Evolutionary conservation across 2,329 filamentous ascomycete species (phyloP), one percentile per base, ranked within the genome.

Genomic region (Parastagonospora nodorum): DNA sequence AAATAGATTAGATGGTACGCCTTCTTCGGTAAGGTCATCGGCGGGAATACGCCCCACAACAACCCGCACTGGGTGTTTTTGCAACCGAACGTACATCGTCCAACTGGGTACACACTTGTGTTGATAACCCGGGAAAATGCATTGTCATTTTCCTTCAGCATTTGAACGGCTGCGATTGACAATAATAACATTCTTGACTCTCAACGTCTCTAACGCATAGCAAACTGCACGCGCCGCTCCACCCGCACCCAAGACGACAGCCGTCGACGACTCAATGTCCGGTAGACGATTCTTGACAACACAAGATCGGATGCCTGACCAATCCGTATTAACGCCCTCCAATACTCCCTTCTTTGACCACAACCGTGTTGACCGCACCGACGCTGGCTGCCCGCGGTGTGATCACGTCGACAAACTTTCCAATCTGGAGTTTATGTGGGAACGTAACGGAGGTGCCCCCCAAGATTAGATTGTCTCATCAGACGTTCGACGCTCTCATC

Each of bases 271-370:
- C 5, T 31, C 16, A 2, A 40, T 14, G 15, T 31, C 24, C 7
- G 11, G 12, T 6, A 24, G 11, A 2, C 14, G 7, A 30, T 19
- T 44, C n/a, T 33, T 19, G 8, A 42, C 41, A 15, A 49, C 32
- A n/a, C 46, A 49, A 4, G 33, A 36, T 10, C 28, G 39, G 12
- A 49, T 43, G 11, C 46, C 46, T 7, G 31, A 30, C 46, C 46
- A 49, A 27, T 49, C 46, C 27, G 46, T 49, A 32, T 49, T 49
- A 16, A 44, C 46, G 10, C 46, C 46, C 33, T 36, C 33, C 33
- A 36, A 36, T 5, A 14, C 15, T 2, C 33, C 5, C 15, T 36
- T 36, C 5, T 39, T 27, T 40, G 7, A 37, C 27, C 19, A 49
- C 28, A 32, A 49, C 19, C 6, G 46, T 49, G 16, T 49, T 49